These are phyloP conservation scores for Serpula lacrymans DNA, from an alignment of 768 basidiomycete genomes.

Conservation along the genomic window DNA sequence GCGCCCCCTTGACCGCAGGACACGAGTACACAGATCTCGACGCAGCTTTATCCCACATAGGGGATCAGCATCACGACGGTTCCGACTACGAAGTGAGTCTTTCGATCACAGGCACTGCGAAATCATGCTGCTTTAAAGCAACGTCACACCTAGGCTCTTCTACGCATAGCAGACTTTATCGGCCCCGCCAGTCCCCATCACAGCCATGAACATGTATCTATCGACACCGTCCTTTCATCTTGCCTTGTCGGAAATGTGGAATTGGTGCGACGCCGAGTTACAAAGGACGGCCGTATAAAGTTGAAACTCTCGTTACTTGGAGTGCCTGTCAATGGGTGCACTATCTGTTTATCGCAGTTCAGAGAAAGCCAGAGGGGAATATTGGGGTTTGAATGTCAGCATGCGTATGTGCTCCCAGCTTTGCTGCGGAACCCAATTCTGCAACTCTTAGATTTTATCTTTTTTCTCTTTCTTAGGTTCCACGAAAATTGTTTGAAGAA, in stretches of 20 bases:
- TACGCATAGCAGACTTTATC: conserved; percentile 58
- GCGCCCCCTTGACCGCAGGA: neutral
- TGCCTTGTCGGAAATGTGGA: conserved; percentile 45
- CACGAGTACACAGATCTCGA: conserved; percentile 60
- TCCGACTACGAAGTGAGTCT: conserved; percentile 63
- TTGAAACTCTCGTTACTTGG: conserved; percentile 66
- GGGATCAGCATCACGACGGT: conserved; percentile 44
- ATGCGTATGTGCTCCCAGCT: conserved; percentile 38
- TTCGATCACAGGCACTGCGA: conserved; percentile 13
- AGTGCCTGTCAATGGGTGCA: conserved; percentile 62
- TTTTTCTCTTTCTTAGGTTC: conserved; percentile 32
- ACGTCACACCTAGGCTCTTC: conserved; percentile 45
- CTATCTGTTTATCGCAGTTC: conserved; percentile 72
- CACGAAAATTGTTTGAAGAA: conserved; percentile 61
- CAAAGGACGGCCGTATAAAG: conserved; percentile 66
- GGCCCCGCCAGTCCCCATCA: conserved; percentile 42
- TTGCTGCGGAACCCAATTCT: no score
- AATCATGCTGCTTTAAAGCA: conserved; percentile 17
- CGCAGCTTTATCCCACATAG: conserved; percentile 55
- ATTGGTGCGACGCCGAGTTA: conserved; percentile 55
- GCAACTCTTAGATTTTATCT: neutral
- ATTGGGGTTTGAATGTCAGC: conserved; percentile 56
- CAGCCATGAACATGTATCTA: conserved; percentile 12
- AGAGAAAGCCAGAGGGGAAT: conserved; percentile 53
- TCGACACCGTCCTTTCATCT: conserved; percentile 5